A percentile compares a stretch with the other conserved stretches of the same genome.
These are phyloP conservation scores for Amanita rimosa DNA, from an alignment of 768 basidiomycete genomes.

Conservation along the genomic window DNA sequence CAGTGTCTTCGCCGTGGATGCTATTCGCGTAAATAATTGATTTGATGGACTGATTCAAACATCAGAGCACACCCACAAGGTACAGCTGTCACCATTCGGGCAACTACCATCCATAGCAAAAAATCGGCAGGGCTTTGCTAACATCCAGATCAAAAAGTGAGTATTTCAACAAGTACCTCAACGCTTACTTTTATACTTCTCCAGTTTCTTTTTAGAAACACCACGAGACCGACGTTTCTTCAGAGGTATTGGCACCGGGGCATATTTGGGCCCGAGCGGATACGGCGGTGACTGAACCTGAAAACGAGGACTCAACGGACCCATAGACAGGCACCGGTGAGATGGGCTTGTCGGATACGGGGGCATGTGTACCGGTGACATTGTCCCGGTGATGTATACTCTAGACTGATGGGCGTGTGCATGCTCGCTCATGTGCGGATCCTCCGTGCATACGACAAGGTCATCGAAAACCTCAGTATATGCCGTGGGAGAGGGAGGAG, in stretches of 20 bases:
- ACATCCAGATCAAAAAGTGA: neutral
- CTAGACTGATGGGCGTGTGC: slow-evolving; percentile 16
- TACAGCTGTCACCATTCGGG: slow-evolving; percentile 34
- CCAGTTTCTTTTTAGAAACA: slow-evolving; percentile 5
- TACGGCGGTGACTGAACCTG: slow-evolving; percentile 4
- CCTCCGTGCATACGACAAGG: slow-evolving; percentile 11
- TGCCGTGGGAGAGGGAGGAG: neutral
- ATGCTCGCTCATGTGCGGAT: slow-evolving; percentile 17
- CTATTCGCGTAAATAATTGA: slow-evolving; percentile 12
- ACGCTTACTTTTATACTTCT: slow-evolving; percentile 20
- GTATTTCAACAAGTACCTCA: neutral
- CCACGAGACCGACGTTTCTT: slow-evolving; percentile 1
- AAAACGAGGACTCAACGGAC: slow-evolving; percentile 11
- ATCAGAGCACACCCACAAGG: slow-evolving; percentile 28
- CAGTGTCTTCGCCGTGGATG: slow-evolving; percentile 23
- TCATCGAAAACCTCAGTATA: slow-evolving; percentile 10
- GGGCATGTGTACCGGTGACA: slow-evolving; percentile 13
- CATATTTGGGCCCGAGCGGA: slow-evolving; percentile 3
- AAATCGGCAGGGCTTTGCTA: slow-evolving; percentile 42
- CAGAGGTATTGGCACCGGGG: neutral
- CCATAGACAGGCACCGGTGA: slow-evolving; percentile 5
- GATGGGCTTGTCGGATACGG: slow-evolving; percentile 10
- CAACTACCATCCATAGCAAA: slow-evolving; percentile 25
- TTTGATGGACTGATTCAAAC: neutral
- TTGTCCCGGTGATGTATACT: slow-evolving; percentile 13